These are phyloP conservation scores for Gentiana dahurica DNA, from an alignment of 257 asterid species.

Conservation along the genomic window DNA sequence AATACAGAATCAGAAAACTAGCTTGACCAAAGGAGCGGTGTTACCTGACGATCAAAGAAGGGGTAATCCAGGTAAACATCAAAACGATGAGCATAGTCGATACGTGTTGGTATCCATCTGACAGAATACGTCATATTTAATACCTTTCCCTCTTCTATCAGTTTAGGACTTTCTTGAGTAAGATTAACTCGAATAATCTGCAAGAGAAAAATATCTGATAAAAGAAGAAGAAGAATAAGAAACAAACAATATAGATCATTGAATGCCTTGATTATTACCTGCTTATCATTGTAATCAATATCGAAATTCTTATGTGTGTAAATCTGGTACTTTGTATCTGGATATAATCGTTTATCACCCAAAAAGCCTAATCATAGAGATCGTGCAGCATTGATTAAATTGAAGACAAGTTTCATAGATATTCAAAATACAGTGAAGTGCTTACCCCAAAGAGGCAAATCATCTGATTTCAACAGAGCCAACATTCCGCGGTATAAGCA, in stretches of 20 bases:
- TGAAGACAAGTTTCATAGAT: slow-evolving; percentile 1
- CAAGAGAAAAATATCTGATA: slow-evolving; percentile 10
- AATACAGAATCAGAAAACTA: background rate
- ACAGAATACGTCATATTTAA: slow-evolving; percentile 75
- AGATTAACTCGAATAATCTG: slow-evolving; percentile 72
- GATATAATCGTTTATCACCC: slow-evolving; percentile 43
- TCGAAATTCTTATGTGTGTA: slow-evolving; percentile 55
- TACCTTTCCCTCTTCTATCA: slow-evolving; percentile 49
- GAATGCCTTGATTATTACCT: slow-evolving; percentile 22
- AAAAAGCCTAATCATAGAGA: slow-evolving; percentile 37
- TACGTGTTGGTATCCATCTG: slow-evolving; percentile 55
- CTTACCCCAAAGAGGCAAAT: slow-evolving; percentile 82
- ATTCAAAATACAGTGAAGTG: slow-evolving; percentile 3
- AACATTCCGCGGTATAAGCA: slow-evolving; percentile 2
- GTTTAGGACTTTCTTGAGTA: slow-evolving; percentile 53
- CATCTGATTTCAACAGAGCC: slow-evolving; percentile 36
- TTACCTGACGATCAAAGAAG: slow-evolving; percentile 78
- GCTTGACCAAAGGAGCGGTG: background rate
- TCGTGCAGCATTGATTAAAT: background rate
- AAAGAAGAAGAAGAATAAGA: slow-evolving; percentile 2
- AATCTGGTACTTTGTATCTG: slow-evolving; percentile 44
- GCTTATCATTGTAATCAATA: slow-evolving; percentile 54
- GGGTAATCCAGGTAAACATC: slow-evolving; percentile 81
- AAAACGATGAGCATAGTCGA: slow-evolving; percentile 55
- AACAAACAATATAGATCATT: too few species aligned